Evolutionary conservation across 768 basidiomycete genomes (phyloP), one percentile per base, ranked within the genome.

Genomic region (Termitomyces sp.): DNA sequence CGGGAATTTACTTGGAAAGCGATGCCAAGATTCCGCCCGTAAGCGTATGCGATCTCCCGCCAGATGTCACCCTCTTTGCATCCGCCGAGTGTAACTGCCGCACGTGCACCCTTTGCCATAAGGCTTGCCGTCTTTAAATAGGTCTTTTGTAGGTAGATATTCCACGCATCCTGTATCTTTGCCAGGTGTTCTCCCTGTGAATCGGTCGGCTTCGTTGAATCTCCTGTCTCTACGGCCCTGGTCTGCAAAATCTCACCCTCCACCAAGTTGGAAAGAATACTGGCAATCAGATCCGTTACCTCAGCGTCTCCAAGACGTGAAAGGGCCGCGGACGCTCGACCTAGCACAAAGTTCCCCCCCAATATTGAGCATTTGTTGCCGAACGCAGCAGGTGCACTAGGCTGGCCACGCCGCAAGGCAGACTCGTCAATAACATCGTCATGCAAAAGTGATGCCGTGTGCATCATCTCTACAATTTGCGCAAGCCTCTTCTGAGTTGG

Each of bases 1-100:
- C 20, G 34, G 13, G 22, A 29, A 70, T 77, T 54, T 61, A 94
- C 94, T 82, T 97, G 95, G 75, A 98, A 97, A 4, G 95, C 94
- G 56, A 97, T 92, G 0, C 95, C 95, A 27, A 97, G 70, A 71
- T 97, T 95, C 59, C 93, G 76, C 2, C 95, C 95, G 72, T 94
- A 98, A 4, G 92, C 92, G 73, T 98, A 98, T n/a, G 96, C 96
- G 29, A 88, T 82, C 68, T 98, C 95, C 70, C 93, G 94, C 79
- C 92, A 90, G 9, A 88, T 71, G 66, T 97, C 95, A 8, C 89
- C 92, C 65, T 92, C 86, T 57, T 72, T 77, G 57, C 81, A 88
- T 24, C 96, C 96, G 2, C 95, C 96, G 0, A 98, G 78, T 2
- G 96, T 86, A 12, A 93, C 93, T 0, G 91, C 85, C 14, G 90